Conservation (phyloP, 768 basidiomycete genomes). For the Lactarius trivialis region DNA sequence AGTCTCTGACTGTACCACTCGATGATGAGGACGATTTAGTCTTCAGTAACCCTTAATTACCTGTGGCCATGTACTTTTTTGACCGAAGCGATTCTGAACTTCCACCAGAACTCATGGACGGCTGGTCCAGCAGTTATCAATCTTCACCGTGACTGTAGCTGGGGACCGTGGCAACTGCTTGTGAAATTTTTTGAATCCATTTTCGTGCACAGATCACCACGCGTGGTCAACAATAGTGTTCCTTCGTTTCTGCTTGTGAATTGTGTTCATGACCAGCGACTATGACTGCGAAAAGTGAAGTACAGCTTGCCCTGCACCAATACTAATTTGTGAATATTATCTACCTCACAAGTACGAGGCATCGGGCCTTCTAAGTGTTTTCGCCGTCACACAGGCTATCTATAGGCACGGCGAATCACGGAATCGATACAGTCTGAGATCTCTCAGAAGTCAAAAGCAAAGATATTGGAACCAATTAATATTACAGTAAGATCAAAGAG, state of each 20-base stretch:
- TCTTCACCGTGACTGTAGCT: neutral
- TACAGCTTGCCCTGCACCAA: neutral
- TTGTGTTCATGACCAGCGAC: neutral
- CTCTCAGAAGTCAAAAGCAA: too few species aligned
- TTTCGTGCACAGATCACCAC: too few species aligned
- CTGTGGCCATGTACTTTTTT: neutral
- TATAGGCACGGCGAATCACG: neutral
- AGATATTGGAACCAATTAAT: neutral
- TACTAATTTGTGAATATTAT: neutral
- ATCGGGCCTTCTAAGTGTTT: neutral
- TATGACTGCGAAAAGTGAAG: neutral
- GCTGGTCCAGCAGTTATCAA: neutral
- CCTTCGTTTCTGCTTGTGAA: neutral
- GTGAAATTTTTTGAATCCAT: too few species aligned
- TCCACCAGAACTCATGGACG: neutral
- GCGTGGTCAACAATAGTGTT: too few species aligned
- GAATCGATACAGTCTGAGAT: neutral
- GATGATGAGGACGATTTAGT: slow-evolving; percentile 21
- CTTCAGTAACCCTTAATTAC: neutral
- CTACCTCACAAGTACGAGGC: neutral
- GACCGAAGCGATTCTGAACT: neutral
- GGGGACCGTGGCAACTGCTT: neutral
- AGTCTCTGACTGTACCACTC: slow-evolving; percentile 6
- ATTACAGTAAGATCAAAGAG: neutral
- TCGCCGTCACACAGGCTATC: neutral